Evolutionary conservation across 768 basidiomycete genomes (phyloP), one percentile per base, ranked within the genome.

Genomic region (Pisolithus microcarpus): DNA sequence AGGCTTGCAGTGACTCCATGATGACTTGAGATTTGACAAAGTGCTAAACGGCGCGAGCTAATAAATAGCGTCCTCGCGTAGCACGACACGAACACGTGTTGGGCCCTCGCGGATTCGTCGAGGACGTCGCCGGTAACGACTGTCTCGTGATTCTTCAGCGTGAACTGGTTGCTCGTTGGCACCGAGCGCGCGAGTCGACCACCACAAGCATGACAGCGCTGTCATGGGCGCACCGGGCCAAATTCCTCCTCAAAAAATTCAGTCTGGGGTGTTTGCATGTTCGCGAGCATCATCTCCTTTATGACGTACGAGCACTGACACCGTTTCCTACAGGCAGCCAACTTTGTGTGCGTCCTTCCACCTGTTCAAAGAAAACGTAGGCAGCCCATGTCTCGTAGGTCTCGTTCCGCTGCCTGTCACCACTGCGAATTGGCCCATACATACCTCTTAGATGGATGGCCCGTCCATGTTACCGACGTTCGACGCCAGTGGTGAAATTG

Each of bases 381-480:
- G 76, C 26, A 74, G 75, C 23, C 65, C 77, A 51, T 77, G 81
- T 38, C 55, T 70, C 43, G 85, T 86, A 58, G 44, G 72, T 62
- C 42, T 28, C 43, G 21, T 53, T 57, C 42, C 38, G 34, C 13
- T 46, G 26, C 26, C 5, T 26, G 26, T 46, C 38, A 9, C 56
- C 16, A 16, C 19, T 36, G 34, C 40, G 19, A 3, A 45, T 4
- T n/a, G 15, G 11, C 30, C 52, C 31, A 51, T 23, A 47, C 28
- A 15, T 21, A 47, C 52, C 11, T 47, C 24, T 15, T 54, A 90
- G 88, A 83, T 82, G 66, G 50, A 66, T 44, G 88, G 88, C 7
- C 82, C 83, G 7, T 91, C 89, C 39, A 91, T 91, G 88, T 73
- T 89, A 24, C 88, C 88, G 6, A 91, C 87, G 1, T 72, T 91